A percentile compares a stretch with the other conserved stretches of the same genome.
These are phyloP conservation scores for Aschersonia sp. DNA, from an alignment of 2,329 filamentous ascomycete genomes.

Conservation along the genomic window DNA sequence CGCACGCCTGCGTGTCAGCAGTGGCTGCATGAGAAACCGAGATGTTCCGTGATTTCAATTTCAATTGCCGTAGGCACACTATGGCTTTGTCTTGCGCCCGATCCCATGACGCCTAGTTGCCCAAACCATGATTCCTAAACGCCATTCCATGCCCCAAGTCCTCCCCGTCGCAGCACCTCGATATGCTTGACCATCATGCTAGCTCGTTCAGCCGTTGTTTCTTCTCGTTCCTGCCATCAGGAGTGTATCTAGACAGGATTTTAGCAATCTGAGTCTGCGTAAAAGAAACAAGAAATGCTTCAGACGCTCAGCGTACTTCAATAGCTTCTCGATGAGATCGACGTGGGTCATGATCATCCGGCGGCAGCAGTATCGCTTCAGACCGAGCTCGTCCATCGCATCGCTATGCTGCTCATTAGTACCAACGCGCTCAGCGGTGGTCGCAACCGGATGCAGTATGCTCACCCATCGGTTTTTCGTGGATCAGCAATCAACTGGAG, in stretches of 20 bases:
- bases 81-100: slow-evolving; percentile 11
- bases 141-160: slow-evolving; percentile 15
- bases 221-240: slow-evolving; percentile 48
- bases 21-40: too few relatives aligned
- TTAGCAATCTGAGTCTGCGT: not conserved
- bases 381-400: slow-evolving; percentile 87
- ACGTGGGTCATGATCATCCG: slow-evolving; percentile 99
- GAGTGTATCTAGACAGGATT: slow-evolving; percentile 35
- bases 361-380: slow-evolving; percentile 94
- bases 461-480: slow-evolving; percentile 56
- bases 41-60: too few relatives aligned
- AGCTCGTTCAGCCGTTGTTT: slow-evolving; percentile 29
- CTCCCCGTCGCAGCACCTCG: not conserved
- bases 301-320: slow-evolving; percentile 50
- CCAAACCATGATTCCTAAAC: slow-evolving; percentile 8
- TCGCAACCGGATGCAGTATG: not conserved
- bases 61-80: not conserved
- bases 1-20: too few relatives aligned
- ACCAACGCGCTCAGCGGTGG: not conserved
- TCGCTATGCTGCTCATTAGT: slow-evolving; percentile 41
- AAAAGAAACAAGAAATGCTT: not conserved
- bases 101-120: not conserved
- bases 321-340: slow-evolving; percentile 93
- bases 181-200: slow-evolving; percentile 9
- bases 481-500: slow-evolving; percentile 69